Conservation (phyloP, 2,329 filamentous ascomycete species). For the Byssochlamys sp. region DNA sequence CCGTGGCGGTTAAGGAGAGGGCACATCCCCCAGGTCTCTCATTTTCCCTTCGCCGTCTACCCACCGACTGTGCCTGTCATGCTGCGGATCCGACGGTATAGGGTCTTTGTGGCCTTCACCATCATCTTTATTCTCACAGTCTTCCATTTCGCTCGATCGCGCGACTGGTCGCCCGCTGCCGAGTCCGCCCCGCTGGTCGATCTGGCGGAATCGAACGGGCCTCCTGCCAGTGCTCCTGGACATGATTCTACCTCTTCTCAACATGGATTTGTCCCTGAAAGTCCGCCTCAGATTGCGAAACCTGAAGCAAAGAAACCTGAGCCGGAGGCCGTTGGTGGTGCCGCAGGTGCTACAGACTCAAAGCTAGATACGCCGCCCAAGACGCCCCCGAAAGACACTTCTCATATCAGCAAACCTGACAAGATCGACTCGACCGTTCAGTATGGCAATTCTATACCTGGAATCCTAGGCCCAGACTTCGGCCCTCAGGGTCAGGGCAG, state of each 20-base stretch:
- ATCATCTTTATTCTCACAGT: constrained; percentile 36
- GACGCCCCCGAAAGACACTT: background rate
- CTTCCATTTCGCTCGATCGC: constrained; percentile 43
- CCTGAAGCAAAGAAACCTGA: background rate
- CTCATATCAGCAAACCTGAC: background rate
- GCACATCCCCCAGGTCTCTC: constrained; percentile 2
- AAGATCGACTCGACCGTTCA: background rate
- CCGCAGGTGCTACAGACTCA: background rate
- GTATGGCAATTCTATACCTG: constrained; percentile 2
- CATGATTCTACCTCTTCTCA: constrained; percentile 7
- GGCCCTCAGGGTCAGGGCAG: constrained; percentile 25
- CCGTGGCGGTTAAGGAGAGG: background rate
- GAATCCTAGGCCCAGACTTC: constrained; percentile 9
- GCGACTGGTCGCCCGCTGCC: constrained; percentile 24
- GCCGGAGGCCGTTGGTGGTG: background rate
- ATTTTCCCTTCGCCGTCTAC: constrained; percentile 1
- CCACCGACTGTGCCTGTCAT: constrained; percentile 20
- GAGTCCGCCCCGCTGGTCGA: constrained; percentile 9
- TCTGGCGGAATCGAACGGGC: constrained; percentile 6
- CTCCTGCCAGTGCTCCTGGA: constrained; percentile 4
- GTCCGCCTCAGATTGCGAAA: background rate
- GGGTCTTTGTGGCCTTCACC: constrained; percentile 37
- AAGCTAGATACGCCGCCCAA: background rate
- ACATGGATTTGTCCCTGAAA: constrained; percentile 4
- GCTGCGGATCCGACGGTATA: constrained; percentile 42